Evolutionary conservation across 129 eudicot genomes (phyloP).

Genomic region (Solidago caesia): DNA sequence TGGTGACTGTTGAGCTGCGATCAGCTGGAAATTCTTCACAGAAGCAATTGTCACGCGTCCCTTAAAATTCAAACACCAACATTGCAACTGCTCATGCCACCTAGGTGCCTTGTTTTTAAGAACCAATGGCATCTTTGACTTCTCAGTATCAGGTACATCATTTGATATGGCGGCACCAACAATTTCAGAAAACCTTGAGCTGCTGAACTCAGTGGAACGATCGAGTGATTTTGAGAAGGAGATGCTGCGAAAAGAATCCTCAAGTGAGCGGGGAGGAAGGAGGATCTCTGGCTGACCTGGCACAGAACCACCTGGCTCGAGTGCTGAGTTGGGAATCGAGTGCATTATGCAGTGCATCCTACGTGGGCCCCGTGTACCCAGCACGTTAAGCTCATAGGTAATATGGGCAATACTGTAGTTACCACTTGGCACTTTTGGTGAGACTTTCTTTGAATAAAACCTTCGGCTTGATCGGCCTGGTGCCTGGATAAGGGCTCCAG

Average conservation of each 20-base stretch:
- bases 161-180: constrained; percentile 33
- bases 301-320: constrained; percentile 64
- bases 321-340: constrained; percentile 69
- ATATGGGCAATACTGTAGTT: constrained; percentile 76
- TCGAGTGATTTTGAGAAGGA: constrained; percentile 79
- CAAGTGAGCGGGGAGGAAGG: constrained; percentile 65
- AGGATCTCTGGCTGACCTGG: constrained; percentile 78
- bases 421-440: constrained; percentile 79
- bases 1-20: constrained; percentile 53
- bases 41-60: constrained; percentile 87
- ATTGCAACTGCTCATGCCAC: constrained; percentile 82
- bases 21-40: constrained; percentile 72
- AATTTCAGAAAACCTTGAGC: constrained; percentile 64
- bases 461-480: constrained; percentile 77
- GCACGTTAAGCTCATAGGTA: constrained; percentile 74
- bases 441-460: constrained; percentile 70
- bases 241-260: constrained; percentile 75
- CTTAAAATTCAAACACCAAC: constrained; percentile 74
- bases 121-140: constrained; percentile 55
- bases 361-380: constrained; percentile 85
- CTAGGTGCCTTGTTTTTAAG: constrained; percentile 77
- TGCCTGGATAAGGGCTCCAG: constrained; percentile 49
- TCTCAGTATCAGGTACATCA: constrained; percentile 48
- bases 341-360: constrained; percentile 87
- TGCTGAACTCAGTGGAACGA: constrained; percentile 68